phyloP scores from a whole-genome alignment of 2,329 filamentous ascomycete species.

The Penicillium griseofulvum region DNA sequence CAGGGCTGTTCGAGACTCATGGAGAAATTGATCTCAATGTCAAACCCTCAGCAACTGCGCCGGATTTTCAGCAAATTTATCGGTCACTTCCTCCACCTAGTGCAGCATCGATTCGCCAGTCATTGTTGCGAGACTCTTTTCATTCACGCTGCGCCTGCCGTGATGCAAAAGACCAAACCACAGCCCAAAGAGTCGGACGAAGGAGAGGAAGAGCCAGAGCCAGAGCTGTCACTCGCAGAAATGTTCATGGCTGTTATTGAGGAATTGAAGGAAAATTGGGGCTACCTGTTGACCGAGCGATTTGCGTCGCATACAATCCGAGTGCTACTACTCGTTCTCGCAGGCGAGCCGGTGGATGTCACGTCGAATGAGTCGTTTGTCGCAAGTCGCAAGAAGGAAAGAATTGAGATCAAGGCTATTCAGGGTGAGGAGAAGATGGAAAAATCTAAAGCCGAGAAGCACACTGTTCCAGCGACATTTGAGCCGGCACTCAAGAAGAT shows the following conservation, averaged over 20 bases:
- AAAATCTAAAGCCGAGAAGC: conserved; percentile 45
- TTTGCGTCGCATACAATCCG: conserved; percentile 91
- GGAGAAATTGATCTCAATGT: conserved; percentile 84
- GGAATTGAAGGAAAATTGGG: conserved; percentile 82
- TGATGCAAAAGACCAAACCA: conserved; percentile 68
- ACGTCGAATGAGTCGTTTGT: conserved; percentile 68
- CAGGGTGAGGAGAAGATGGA: conserved; percentile 49
- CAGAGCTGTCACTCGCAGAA: conserved; percentile 70
- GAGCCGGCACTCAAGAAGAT: conserved; percentile 74
- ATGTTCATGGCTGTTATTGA: conserved; percentile 79
- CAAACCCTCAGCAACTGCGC: conserved; percentile 77
- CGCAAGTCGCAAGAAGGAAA: conserved; percentile 90
- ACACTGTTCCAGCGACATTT: conserved; percentile 75
- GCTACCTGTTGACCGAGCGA: conserved; percentile 77
- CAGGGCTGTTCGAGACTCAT: conserved; percentile 92
- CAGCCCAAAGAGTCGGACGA: conserved; percentile 44
- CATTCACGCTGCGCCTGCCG: conserved; percentile 72
- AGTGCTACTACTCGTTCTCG: conserved; percentile 79
- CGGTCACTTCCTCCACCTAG: conserved; percentile 81
- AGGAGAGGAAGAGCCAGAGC: conserved; percentile 43
- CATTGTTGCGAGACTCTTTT: conserved; percentile 97
- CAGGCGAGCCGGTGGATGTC: conserved; percentile 75
- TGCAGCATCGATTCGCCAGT: conserved; percentile 94
- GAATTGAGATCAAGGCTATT: conserved; percentile 60
- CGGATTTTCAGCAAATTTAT: conserved; percentile 79